A percentile compares a stretch with the other conserved stretches of the same genome.
These are phyloP conservation scores for Trametes sp. DNA, from an alignment of 1,284 basidiomycete genomes.

Conservation along the genomic window DNA sequence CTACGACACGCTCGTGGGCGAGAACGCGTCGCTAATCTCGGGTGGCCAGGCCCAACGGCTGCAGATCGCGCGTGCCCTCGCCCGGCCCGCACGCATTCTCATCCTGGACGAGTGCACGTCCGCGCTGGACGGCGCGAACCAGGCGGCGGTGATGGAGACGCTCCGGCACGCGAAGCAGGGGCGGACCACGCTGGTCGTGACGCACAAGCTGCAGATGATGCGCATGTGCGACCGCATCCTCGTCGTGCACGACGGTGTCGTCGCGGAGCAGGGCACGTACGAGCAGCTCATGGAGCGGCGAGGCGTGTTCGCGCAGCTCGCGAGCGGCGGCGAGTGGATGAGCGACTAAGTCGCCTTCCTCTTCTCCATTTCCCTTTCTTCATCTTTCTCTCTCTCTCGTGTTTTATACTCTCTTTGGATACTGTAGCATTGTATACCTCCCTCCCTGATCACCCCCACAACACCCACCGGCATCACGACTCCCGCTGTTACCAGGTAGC, in stretches of 20 bases:
- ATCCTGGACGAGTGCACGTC: slow-evolving; percentile 96
- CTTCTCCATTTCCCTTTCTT: slow-evolving; percentile 8
- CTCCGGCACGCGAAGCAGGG: slow-evolving; percentile 69
- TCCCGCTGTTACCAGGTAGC: slow-evolving; percentile 23
- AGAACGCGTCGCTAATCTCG: slow-evolving; percentile 88
- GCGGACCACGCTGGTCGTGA: slow-evolving; percentile 90
- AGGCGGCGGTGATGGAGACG: slow-evolving; percentile 82
- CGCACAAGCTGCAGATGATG: slow-evolving; percentile 94
- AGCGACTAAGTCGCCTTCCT: slow-evolving; percentile 32
- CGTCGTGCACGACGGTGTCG: slow-evolving; percentile 78
- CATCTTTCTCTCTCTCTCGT: slow-evolving; percentile 2
- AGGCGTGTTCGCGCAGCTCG: slow-evolving; percentile 85
- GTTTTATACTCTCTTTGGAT: slow-evolving; percentile 18
- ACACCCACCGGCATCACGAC: slow-evolving; percentile 6
- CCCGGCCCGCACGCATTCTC: slow-evolving; percentile 74
- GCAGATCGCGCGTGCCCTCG: slow-evolving; percentile 90
- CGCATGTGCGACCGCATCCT: slow-evolving; percentile 89
- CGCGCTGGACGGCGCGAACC: slow-evolving; percentile 87
- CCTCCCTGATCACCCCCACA: not conserved
- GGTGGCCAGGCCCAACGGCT: slow-evolving; percentile 96
- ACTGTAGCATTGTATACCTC: slow-evolving; percentile 32
- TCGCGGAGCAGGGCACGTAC: slow-evolving; percentile 85
- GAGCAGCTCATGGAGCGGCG: slow-evolving; percentile 71
- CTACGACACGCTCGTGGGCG: slow-evolving; percentile 89
- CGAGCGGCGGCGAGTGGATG: slow-evolving; percentile 88